These are phyloP conservation scores for Apiospora phragmitis DNA, from an alignment of 2,329 filamentous ascomycete species.

Conservation along the genomic window DNA sequence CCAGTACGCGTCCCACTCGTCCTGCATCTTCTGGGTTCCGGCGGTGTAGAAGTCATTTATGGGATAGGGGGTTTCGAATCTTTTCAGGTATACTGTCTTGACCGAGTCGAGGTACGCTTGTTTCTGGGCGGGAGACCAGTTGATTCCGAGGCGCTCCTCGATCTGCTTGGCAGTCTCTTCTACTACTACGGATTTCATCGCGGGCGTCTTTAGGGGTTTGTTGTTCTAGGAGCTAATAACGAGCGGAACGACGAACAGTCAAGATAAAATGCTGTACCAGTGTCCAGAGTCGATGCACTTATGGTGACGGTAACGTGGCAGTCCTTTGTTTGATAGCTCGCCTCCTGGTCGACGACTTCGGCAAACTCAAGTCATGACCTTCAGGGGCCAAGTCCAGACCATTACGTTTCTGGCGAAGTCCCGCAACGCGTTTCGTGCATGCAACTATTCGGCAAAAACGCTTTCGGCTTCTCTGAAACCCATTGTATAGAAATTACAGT, in stretches of 20 bases:
- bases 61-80: conserved; percentile 15
- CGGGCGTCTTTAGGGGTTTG: neutral
- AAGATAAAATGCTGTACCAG: too few relatives aligned
- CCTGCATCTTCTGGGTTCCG: conserved; percentile 14
- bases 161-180: conserved; percentile 5
- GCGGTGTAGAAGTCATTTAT: conserved; percentile 15
- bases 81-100: conserved; percentile 14
- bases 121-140: conserved; percentile 15
- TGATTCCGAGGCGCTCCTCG: conserved; percentile 13
- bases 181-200: neutral
- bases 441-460: neutral
- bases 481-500: neutral
- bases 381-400: neutral
- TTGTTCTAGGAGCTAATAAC: neutral
- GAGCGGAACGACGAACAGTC: neutral
- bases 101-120: conserved; percentile 13
- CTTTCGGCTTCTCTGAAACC: neutral
- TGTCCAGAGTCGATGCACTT: neutral
- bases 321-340: neutral
- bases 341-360: neutral
- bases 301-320: neutral
- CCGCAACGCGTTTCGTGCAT: neutral
- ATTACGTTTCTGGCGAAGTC: neutral
- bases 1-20: conserved; percentile 18
- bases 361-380: neutral